Conservation (phyloP, 176 grass and related monocot genomes). For the Oryza longistaminata region DNA sequence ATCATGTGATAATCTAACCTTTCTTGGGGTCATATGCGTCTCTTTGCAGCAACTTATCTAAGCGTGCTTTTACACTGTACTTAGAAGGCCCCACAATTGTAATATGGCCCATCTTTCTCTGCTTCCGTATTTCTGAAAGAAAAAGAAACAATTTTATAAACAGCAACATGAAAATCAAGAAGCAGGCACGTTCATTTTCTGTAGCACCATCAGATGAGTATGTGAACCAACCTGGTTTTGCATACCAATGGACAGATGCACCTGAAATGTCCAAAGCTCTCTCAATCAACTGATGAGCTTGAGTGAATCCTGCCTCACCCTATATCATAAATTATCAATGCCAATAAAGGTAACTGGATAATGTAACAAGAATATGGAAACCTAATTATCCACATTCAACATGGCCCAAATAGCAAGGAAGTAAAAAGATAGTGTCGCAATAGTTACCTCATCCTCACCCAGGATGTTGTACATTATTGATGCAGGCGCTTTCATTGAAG, state of each 20-base stretch:
- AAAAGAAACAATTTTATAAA: slow-evolving; percentile 32
- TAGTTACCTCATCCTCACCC: slow-evolving; percentile 76
- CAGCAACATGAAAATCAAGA: slow-evolving; percentile 27
- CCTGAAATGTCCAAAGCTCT: slow-evolving; percentile 75
- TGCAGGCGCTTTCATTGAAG: slow-evolving; percentile 80
- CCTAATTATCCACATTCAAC: slow-evolving; percentile 13
- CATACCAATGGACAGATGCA: slow-evolving; percentile 88
- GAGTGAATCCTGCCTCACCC: slow-evolving; percentile 70
- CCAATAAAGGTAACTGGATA: slow-evolving; percentile 11
- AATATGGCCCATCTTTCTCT: slow-evolving; percentile 94
- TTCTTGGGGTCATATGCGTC: slow-evolving; percentile 10
- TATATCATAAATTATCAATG: slow-evolving; percentile 31
- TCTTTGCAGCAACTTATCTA: slow-evolving; percentile 69
- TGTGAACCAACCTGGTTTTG: slow-evolving; percentile 74
- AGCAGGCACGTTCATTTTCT: slow-evolving; percentile 4
- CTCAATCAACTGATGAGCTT: slow-evolving; percentile 65
- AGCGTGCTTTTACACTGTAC: slow-evolving; percentile 50
- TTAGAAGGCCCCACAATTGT: slow-evolving; percentile 91
- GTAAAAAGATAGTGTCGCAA: background rate
- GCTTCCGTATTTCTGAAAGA: slow-evolving; percentile 74
- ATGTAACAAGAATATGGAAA: background rate
- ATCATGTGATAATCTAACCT: slow-evolving; percentile 27
- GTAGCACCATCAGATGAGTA: slow-evolving; percentile 10
- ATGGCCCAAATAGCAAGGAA: slow-evolving; percentile 22
- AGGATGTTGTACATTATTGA: slow-evolving; percentile 98